Conservation (phyloP, 192 early-diverging fungal species). For the Coemansia sp. region DNA sequence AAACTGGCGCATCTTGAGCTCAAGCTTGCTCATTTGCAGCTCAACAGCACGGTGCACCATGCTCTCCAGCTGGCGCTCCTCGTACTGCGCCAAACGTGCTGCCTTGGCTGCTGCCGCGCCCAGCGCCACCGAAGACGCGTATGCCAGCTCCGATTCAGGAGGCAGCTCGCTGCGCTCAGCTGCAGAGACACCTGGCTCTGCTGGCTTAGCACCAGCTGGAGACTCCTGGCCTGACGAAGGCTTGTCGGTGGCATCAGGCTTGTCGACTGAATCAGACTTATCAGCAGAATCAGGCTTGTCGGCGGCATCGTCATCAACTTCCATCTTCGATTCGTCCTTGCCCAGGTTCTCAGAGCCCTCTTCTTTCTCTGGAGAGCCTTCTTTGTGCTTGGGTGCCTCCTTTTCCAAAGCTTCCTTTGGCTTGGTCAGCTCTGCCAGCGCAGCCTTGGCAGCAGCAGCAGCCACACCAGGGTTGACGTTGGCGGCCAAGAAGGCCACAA, state of each 20-base stretch:
- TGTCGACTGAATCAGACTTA: not conserved
- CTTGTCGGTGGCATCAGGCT: not conserved
- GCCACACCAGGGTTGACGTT: conserved; percentile 88
- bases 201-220: no score
- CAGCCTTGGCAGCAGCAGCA: conserved; percentile 80
- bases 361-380: not conserved
- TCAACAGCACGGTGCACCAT: conserved; percentile 81
- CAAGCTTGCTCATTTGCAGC: conserved; percentile 83
- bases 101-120: conserved; percentile 93
- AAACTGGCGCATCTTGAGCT: conserved; percentile 92
- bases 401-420: not conserved
- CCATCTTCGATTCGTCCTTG: not conserved
- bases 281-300: conserved; percentile 4
- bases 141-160: conserved; percentile 61
- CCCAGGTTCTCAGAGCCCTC: conserved; percentile 1
- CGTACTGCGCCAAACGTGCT: conserved; percentile 70
- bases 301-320: not conserved
- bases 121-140: conserved; percentile 81
- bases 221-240: not conserved
- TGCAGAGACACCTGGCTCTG: no score
- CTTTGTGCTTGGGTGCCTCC: not conserved
- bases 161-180: conserved; percentile 9
- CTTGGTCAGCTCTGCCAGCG: conserved; percentile 65
- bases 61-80: conserved; percentile 82
- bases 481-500: conserved; percentile 83